Conservation (phyloP, 75 land plant genomes). For the Pinus albicaulis region DNA sequence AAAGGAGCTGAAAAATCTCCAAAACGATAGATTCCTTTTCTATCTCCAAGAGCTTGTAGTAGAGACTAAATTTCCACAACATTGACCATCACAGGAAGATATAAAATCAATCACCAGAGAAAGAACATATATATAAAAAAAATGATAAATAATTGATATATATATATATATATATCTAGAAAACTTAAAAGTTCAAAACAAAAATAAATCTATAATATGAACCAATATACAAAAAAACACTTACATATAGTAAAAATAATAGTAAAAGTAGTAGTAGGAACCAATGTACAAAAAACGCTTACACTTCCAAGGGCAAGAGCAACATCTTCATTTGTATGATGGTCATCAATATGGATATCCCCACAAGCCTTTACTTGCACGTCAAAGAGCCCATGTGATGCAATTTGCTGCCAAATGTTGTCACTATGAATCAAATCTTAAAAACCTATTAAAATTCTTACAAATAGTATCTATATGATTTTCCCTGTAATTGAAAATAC, state of each 20-base stretch:
- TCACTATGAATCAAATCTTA: not conserved
- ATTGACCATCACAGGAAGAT: not conserved
- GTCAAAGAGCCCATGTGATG: constrained; percentile 96
- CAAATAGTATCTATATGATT: not conserved
- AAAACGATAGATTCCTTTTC: constrained; percentile 87
- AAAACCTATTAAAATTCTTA: not conserved
- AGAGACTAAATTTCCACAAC: constrained; percentile 51
- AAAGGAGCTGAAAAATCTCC: constrained; percentile 94
- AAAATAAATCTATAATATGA: not conserved
- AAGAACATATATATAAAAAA: no score
- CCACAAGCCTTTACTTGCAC: constrained; percentile 79
- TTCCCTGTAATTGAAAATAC: no score
- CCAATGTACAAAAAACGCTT: constrained; percentile 1
- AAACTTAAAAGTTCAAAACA: not conserved
- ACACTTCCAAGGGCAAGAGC: constrained; percentile 96
- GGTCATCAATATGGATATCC: constrained; percentile 95
- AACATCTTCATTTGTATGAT: constrained; percentile 99
- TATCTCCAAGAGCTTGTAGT: constrained; percentile 83
- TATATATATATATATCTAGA: not conserved
- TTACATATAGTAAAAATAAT: constrained; percentile 20
- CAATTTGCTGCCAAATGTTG: constrained; percentile 68
- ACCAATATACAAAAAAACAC: not conserved
- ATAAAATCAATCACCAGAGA: constrained; percentile 3
- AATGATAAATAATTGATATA: not conserved
- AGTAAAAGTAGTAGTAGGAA: not conserved